Conservation (phyloP, 2,329 filamentous ascomycete genomes). For the Blastomyces percursus region DNA sequence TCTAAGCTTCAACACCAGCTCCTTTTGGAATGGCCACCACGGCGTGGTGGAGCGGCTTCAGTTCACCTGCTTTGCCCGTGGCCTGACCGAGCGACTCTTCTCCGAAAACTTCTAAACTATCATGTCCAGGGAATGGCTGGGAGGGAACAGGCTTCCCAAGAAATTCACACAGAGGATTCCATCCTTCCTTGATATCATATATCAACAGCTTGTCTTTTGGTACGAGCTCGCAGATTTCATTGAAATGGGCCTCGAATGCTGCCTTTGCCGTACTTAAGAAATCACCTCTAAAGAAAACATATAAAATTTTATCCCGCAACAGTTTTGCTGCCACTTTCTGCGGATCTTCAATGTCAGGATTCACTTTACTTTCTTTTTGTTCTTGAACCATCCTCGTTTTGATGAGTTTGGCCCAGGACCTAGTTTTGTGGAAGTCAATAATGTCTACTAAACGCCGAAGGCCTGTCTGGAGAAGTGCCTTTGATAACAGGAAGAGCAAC, state of each 20-base stretch:
- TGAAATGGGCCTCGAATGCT: constrained; percentile 50
- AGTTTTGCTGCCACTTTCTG: not conserved
- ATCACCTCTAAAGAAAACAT: constrained; percentile 47
- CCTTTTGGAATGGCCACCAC: not conserved
- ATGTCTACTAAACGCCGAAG: not conserved
- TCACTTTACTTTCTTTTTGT: not conserved
- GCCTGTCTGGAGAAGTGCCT: not conserved
- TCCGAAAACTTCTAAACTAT: not conserved
- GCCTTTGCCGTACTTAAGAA: constrained; percentile 54
- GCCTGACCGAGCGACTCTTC: constrained; percentile 41
- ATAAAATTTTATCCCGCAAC: not conserved
- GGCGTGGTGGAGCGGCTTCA: not conserved
- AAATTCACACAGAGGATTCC: constrained; percentile 46
- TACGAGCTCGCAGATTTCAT: constrained; percentile 39
- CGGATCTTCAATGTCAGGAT: not conserved
- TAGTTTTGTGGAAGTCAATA: not conserved
- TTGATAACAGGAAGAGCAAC: not conserved
- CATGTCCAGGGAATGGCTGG: constrained; percentile 28
- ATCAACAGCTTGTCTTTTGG: constrained; percentile 43
- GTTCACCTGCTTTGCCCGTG: constrained; percentile 32
- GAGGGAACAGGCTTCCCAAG: constrained; percentile 42
- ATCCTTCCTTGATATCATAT: constrained; percentile 45
- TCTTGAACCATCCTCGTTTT: not conserved
- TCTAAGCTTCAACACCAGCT: not conserved
- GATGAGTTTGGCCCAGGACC: not conserved